A percentile compares a stretch with the other conserved stretches of the same genome.
Evolutionary conservation across 352 stramenopile genomes (phyloP).

Genomic region (Aphanomyces cochlioides): DNA sequence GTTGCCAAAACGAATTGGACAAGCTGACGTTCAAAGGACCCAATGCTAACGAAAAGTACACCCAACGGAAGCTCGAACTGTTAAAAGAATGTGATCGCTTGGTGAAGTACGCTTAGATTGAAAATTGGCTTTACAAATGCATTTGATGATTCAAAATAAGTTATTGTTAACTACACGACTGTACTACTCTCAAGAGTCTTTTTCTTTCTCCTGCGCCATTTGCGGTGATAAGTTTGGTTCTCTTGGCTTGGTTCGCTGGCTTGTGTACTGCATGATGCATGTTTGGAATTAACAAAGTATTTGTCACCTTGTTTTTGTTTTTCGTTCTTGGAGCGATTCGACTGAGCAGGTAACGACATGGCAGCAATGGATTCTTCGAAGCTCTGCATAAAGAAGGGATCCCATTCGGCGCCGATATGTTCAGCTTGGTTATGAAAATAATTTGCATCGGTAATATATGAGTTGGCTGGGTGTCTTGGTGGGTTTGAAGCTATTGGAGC

Average conservation of each 20-base stretch:
- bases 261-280: background rate
- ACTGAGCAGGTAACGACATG: background rate
- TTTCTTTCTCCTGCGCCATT: constrained; percentile 20
- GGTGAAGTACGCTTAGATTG: background rate
- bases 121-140: background rate
- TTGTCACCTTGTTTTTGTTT: background rate
- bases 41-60: background rate
- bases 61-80: constrained; percentile 6
- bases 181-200: background rate
- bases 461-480: too few relatives aligned
- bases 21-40: constrained; percentile 6
- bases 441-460: too few relatives aligned
- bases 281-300: background rate
- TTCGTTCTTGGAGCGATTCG: constrained; percentile 5
- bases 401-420: background rate
- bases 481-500: too few relatives aligned
- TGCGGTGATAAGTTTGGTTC: constrained; percentile 10
- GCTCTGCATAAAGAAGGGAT: constrained; percentile 12
- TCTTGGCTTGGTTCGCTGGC: background rate
- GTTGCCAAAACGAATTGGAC: constrained; percentile 14
- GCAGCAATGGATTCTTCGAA: constrained; percentile 2
- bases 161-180: background rate
- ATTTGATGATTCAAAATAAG: constrained; percentile 5
- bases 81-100: background rate
- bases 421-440: too few relatives aligned